phyloP scores from a whole-genome alignment of 805 yeast species.

The fission yeast (Schizosaccharomyces pombe) region ASM294v3 CU329670.1:4201501-4202000 shows the following conservation, averaged over 20 bases:
- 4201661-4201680: constrained; percentile 1
- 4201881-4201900: background rate
- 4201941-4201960: background rate
- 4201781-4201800: background rate
- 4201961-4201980: background rate
- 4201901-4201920: background rate
- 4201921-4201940: background rate
- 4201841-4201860: constrained; percentile 4
- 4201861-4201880: background rate
- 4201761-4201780: background rate
- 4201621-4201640: constrained; percentile 2
- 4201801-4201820: background rate
- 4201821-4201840: constrained; percentile 1
- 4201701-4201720: background rate
- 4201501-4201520: background rate
- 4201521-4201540: background rate
- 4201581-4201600: constrained; percentile 1
- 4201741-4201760: background rate
- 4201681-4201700: background rate
- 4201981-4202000: background rate
- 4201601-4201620: constrained; percentile 2
- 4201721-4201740: background rate
- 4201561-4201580: background rate
- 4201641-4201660: constrained; percentile 4
- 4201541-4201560: constrained; percentile 2